A percentile compares a stretch with the other conserved stretches of the same genome.
These are phyloP conservation scores for Penicillium psychrosexuale DNA, from an alignment of 2,329 filamentous ascomycete species.

Conservation along the genomic window DNA sequence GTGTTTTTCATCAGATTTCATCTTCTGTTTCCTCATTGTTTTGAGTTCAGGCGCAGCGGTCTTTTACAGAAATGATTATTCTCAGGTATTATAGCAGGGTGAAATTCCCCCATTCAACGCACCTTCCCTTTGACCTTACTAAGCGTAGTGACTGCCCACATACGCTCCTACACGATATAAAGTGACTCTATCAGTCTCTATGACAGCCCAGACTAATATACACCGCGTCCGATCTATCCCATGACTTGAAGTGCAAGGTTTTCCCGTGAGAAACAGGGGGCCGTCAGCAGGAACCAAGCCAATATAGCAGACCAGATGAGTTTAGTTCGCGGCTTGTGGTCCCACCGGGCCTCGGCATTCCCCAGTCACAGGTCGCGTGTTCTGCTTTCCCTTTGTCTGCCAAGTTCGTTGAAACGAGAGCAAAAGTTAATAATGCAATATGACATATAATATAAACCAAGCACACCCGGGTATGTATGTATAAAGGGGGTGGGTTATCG, in stretches of 20 bases:
- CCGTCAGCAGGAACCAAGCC: neutral
- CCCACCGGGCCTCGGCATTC: constrained; percentile 1
- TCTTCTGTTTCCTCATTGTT: neutral
- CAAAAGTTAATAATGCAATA: neutral
- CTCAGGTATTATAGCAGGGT: neutral
- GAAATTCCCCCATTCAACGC: neutral
- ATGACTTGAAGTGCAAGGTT: neutral
- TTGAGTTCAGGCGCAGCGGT: neutral
- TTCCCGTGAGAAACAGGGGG: neutral
- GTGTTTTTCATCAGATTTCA: neutral
- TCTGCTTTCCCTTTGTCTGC: neutral
- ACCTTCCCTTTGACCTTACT: neutral
- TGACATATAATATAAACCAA: neutral
- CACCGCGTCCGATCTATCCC: neutral
- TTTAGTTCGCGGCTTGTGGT: neutral
- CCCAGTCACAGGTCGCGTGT: constrained; percentile 1
- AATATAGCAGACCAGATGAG: neutral
- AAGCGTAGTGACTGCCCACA: neutral
- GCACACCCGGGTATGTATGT: neutral
- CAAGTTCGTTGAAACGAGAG: neutral
- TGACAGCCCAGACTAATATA: neutral
- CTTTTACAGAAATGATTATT: neutral
- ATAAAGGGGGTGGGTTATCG: neutral
- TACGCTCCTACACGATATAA: too few species aligned
- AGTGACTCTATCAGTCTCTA: neutral